These are phyloP conservation scores for Polychytrium aggregatum DNA, from an alignment of 192 early-diverging fungal species.

Conservation along the genomic window DNA sequence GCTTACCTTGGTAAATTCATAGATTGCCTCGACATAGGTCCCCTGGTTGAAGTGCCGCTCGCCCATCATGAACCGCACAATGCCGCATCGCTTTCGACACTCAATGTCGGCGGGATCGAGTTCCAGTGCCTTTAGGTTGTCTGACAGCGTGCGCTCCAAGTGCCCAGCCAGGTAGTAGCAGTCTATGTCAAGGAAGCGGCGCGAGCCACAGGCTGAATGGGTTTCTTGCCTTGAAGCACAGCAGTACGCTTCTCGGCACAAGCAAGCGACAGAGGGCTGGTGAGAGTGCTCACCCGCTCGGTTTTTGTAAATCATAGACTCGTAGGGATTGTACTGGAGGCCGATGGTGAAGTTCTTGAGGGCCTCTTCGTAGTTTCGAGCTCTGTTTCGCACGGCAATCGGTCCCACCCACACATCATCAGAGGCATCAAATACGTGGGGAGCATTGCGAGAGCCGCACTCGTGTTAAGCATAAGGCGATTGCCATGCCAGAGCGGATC, in stretches of 20 bases:
- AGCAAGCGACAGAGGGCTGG: neutral
- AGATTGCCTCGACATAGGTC: slow-evolving; percentile 9
- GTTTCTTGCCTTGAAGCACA: neutral
- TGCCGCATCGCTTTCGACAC: slow-evolving; percentile 10
- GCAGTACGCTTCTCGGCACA: neutral
- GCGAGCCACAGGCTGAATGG: too few species aligned
- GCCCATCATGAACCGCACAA: slow-evolving; percentile 15
- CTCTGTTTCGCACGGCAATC: too few species aligned
- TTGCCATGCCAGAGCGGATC: neutral
- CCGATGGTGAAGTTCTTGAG: slow-evolving; percentile 17
- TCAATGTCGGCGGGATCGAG: slow-evolving; percentile 16
- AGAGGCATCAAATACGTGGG: too few species aligned
- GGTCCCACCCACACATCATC: too few species aligned
- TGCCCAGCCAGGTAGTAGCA: slow-evolving; percentile 10
- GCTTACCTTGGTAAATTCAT: slow-evolving; percentile 10
- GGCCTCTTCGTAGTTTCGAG: too few species aligned
- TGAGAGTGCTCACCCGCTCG: slow-evolving; percentile 16
- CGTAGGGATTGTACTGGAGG: slow-evolving; percentile 11
- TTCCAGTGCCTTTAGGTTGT: slow-evolving; percentile 7
- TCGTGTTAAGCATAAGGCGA: slow-evolving; percentile 1
- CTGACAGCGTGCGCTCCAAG: slow-evolving; percentile 2
- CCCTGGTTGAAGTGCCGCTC: slow-evolving; percentile 8
- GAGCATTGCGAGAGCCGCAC: neutral
- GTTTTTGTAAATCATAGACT: slow-evolving; percentile 29
- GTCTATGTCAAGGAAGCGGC: slow-evolving; percentile 7